Base-by-base conservation (phyloP, 768 basidiomycete genomes). In the Auriscalpium microsporum region DNA sequence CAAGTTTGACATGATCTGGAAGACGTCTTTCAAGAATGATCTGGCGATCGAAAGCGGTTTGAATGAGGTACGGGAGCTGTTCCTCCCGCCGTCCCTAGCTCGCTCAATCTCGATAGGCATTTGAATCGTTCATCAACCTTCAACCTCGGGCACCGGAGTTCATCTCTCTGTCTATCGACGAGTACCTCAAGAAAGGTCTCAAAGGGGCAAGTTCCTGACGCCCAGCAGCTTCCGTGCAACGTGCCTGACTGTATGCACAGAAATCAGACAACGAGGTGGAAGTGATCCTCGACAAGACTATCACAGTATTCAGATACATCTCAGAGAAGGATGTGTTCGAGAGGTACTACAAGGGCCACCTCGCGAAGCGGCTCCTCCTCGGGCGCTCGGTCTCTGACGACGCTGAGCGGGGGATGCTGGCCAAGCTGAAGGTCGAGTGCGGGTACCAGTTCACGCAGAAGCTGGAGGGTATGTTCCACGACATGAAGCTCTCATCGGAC, bases 401-500 rank as follows among this genome's bases (percentile, higher is more conserved):
- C 69, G 94, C 96, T 3, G 96, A 99, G 67, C 87, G 90, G 47
- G 91, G 88, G 56, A 97, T 99, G 94, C 80, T 99, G 1, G 86
- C 92, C 47, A 97, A 96, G 71, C 83, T 99, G 64, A 97, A 97
- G 73, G 80, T 95, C 23, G 95, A 98, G 72, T 94, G 90, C 64
- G 95, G 95, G 8, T 87, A 86, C 63, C 92, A 95, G 66, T 99
- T 98, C 70, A 98, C 96, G 1, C 92, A 95, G 71, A 94, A 94
- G 68, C 75, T 98, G 64, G 94, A 99, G 69, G 94, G 94, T 56
- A 99, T 99, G 95, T 96, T 99, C 81, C 80, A 91, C 61, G 95
- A 98, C 66, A 94, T 99, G 84, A 90, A 84, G 64, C 68, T 94
- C 33, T 95, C 92, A 6, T 70, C 74, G 17, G 96, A 99, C 54